A percentile compares a stretch with the other conserved stretches of the same genome.
phyloP scores from a whole-genome alignment of 495 filamentous ascomycete species.

The Cairneyella variabilis region DNA sequence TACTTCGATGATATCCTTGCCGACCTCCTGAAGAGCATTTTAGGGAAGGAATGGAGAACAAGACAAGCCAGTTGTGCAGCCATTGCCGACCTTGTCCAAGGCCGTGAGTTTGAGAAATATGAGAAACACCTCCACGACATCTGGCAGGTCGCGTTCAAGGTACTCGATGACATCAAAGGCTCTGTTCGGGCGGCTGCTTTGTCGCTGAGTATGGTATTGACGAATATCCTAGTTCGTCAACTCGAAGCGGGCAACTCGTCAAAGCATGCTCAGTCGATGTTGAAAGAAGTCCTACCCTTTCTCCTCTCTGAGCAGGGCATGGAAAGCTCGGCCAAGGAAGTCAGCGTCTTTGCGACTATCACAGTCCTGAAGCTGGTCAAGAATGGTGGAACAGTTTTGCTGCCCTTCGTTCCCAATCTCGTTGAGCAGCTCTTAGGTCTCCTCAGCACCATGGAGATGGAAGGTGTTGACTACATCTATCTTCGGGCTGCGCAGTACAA shows the following conservation, averaged over 20 bases:
- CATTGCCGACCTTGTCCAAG: conserved; percentile 78
- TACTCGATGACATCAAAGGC: conserved; percentile 91
- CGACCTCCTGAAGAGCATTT: conserved; percentile 77
- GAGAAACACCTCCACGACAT: conserved; percentile 80
- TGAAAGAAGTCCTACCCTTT: conserved; percentile 83
- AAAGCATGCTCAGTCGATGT: conserved; percentile 68
- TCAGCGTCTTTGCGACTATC: conserved; percentile 66
- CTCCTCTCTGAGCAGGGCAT: conserved; percentile 83
- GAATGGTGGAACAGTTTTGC: conserved; percentile 67
- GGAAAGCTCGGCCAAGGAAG: conserved; percentile 81
- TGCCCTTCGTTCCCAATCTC: conserved; percentile 76
- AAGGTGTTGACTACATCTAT: conserved; percentile 86
- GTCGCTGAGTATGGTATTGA: conserved; percentile 75
- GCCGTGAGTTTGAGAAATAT: conserved; percentile 70
- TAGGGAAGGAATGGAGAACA: conserved; percentile 88
- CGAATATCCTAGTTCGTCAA: conserved; percentile 74
- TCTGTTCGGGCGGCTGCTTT: conserved; percentile 79
- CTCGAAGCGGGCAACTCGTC: conserved; percentile 77
- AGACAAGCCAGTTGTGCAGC: conserved; percentile 89
- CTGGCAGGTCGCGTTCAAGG: conserved; percentile 77
- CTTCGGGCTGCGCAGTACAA: conserved; percentile 85
- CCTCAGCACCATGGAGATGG: conserved; percentile 80
- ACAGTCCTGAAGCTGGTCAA: conserved; percentile 87
- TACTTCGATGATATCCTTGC: conserved; percentile 83
- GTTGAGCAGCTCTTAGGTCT: conserved; percentile 76